phyloP scores from a whole-genome alignment of 2,329 filamentous ascomycete genomes.

The Clonostachys chloroleuca region DNA sequence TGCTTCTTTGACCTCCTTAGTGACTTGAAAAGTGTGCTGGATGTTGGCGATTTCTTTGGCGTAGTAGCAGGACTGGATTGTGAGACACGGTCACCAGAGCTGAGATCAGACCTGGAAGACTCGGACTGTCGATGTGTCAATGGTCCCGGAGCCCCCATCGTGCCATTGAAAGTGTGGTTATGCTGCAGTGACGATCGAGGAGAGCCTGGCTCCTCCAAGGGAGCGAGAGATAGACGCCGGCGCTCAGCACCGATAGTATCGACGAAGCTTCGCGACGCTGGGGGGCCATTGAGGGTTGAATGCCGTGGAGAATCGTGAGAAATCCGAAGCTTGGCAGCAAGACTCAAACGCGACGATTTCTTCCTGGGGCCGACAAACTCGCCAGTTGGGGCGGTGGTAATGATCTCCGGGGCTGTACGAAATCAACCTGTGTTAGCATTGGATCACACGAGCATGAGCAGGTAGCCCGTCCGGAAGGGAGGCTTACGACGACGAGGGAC shows the following conservation, averaged over 20 bases:
- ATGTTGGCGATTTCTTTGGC: conserved; percentile 54
- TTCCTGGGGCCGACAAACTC: conserved; percentile 50
- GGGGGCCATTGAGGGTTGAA: conserved; percentile 4
- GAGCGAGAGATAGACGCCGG: conserved; percentile 20
- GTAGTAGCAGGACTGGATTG: conserved; percentile 57
- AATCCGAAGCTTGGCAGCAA: conserved; percentile 46
- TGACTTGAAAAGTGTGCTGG: conserved; percentile 69
- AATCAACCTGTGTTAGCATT: background rate
- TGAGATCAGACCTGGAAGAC: conserved; percentile 85
- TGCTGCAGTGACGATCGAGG: conserved; percentile 21
- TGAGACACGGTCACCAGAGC: conserved; percentile 62
- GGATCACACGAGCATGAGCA: background rate
- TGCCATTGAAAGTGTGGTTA: conserved; percentile 17
- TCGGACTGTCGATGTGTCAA: conserved; percentile 49
- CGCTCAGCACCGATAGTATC: conserved; percentile 31
- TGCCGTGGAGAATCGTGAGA: conserved; percentile 39
- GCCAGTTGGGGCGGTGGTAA: conserved; percentile 85
- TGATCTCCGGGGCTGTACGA: conserved; percentile 64
- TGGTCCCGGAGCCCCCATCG: conserved; percentile 41
- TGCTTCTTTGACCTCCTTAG: conserved; percentile 75
- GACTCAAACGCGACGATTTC: conserved; percentile 49
- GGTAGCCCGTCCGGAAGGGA: background rate
- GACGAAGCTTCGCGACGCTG: conserved; percentile 9
- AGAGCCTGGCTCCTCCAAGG: conserved; percentile 52
- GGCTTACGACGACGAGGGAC: conserved; percentile 48